Evolutionary conservation across 495 filamentous ascomycete species (phyloP).

Genomic region (Xylaria flabelliformis): DNA sequence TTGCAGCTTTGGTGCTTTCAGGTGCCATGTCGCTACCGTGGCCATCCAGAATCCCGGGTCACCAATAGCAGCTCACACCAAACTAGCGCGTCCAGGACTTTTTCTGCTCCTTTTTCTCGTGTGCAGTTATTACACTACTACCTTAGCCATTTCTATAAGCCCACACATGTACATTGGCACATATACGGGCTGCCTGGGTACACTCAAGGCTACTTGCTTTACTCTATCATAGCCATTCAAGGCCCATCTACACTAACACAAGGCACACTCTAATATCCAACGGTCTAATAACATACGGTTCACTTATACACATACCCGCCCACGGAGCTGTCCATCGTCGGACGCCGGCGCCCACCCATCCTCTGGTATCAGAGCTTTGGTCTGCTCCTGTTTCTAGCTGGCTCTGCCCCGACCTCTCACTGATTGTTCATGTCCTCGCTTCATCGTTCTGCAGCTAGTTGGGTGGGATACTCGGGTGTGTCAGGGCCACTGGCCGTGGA

Average conservation of each 20-base stretch:
- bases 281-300: neutral
- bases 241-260: constrained; percentile 4
- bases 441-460: constrained; percentile 20
- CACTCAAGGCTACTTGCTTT: neutral
- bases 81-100: constrained; percentile 7
- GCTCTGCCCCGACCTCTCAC: constrained; percentile 14
- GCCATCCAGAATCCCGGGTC: constrained; percentile 30
- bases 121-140: constrained; percentile 3
- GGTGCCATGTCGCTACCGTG: constrained; percentile 29
- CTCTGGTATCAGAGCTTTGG: constrained; percentile 9
- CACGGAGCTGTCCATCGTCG: constrained; percentile 6
- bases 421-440: constrained; percentile 24
- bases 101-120: neutral
- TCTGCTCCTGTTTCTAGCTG: constrained; percentile 13
- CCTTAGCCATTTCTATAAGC: constrained; percentile 11
- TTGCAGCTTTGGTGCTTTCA: constrained; percentile 24
- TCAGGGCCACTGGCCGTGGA: constrained; percentile 17
- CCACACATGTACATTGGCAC: constrained; percentile 23
- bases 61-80: constrained; percentile 23
- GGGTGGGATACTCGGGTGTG: constrained; percentile 24
- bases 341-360: constrained; percentile 15
- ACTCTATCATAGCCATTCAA: neutral
- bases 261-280: neutral
- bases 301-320: neutral
- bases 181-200: neutral